Conservation (phyloP, 306 rosid species). For the Cucurbita maxima region DNA sequence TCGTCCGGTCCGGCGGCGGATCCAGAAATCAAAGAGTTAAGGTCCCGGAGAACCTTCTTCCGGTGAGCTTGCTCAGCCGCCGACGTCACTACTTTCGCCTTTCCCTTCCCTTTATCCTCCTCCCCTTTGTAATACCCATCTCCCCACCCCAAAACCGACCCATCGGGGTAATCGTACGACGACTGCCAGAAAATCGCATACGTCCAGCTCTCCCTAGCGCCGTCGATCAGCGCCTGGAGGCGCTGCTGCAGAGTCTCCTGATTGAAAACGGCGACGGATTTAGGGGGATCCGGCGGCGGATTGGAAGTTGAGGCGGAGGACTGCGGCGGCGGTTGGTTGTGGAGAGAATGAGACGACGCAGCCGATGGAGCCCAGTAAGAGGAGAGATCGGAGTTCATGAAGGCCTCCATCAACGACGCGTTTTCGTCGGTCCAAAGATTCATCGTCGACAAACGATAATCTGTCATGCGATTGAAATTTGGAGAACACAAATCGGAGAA, state of each 20-base stretch:
- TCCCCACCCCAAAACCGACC: slow-evolving; percentile 71
- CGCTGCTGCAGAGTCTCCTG: slow-evolving; percentile 88
- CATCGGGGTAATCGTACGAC: slow-evolving; percentile 41
- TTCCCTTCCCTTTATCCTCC: slow-evolving; percentile 27
- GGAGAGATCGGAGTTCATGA: slow-evolving; percentile 70
- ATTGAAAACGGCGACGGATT: slow-evolving; percentile 22
- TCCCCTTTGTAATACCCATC: slow-evolving; percentile 89
- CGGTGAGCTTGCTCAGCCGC: slow-evolving; percentile 70
- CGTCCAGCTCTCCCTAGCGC: slow-evolving; percentile 62
- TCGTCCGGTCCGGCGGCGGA: slow-evolving; percentile 30
- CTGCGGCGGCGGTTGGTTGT: slow-evolving; percentile 15
- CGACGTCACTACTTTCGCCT: slow-evolving; percentile 18
- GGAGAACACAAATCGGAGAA: neutral
- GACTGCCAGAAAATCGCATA: slow-evolving; percentile 97
- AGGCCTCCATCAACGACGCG: slow-evolving; percentile 80
- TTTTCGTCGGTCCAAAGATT: slow-evolving; percentile 91
- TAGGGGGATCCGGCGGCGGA: slow-evolving; percentile 16
- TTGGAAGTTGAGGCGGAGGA: slow-evolving; percentile 46
- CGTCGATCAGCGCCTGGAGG: slow-evolving; percentile 67
- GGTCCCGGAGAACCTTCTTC: slow-evolving; percentile 70
- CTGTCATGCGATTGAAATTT: slow-evolving; percentile 25
- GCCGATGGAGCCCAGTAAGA: slow-evolving; percentile 35
- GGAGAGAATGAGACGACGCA: neutral
- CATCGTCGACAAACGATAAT: slow-evolving; percentile 34
- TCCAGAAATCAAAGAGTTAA: slow-evolving; percentile 73